Percentiles rank a stretch among this genome's conserved stretches.
These are phyloP conservation scores for Yarrowia bubula DNA, from an alignment of 805 yeast species.

Conservation along the genomic window DNA sequence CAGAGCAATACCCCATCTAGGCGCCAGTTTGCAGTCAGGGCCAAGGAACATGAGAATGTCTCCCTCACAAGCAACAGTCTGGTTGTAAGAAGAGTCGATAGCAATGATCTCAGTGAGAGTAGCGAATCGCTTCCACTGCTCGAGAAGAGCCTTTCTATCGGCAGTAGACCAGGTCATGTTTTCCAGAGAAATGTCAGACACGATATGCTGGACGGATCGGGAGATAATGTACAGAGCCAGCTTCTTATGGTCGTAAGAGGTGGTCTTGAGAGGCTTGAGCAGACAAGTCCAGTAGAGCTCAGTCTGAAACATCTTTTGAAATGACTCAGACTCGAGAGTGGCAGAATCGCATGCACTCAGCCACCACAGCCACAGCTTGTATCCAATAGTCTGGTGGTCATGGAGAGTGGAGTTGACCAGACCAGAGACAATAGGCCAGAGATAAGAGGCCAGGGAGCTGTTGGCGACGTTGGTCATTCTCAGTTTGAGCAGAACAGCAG, in stretches of 20 bases:
- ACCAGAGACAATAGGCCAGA: conserved; percentile 15
- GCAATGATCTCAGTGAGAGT: conserved; percentile 79
- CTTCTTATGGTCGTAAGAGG: conserved; percentile 66
- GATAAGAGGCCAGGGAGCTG: neutral
- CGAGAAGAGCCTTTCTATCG: conserved; percentile 39
- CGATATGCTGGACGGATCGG: conserved; percentile 50
- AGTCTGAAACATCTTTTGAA: conserved; percentile 28
- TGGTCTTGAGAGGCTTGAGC: conserved; percentile 55
- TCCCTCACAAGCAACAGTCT: conserved; percentile 69
- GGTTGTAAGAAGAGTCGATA: conserved; percentile 82
- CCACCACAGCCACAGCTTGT: conserved; percentile 33
- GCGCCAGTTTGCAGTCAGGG: conserved; percentile 52
- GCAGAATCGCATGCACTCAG: neutral
- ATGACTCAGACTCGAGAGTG: neutral
- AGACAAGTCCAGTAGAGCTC: conserved; percentile 54
- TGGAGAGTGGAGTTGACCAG: neutral
- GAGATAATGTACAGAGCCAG: conserved; percentile 64
- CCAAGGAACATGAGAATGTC: conserved; percentile 59
- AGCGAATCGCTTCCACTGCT: conserved; percentile 68
- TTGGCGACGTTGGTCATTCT: neutral
- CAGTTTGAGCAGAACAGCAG: neutral
- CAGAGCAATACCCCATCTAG: conserved; percentile 72
- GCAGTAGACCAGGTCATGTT: conserved; percentile 48
- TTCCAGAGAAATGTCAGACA: conserved; percentile 39
- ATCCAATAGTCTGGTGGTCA: conserved; percentile 28